Conservation (phyloP, 1,284 basidiomycete species). For the Golubevia pallescens region DNA sequence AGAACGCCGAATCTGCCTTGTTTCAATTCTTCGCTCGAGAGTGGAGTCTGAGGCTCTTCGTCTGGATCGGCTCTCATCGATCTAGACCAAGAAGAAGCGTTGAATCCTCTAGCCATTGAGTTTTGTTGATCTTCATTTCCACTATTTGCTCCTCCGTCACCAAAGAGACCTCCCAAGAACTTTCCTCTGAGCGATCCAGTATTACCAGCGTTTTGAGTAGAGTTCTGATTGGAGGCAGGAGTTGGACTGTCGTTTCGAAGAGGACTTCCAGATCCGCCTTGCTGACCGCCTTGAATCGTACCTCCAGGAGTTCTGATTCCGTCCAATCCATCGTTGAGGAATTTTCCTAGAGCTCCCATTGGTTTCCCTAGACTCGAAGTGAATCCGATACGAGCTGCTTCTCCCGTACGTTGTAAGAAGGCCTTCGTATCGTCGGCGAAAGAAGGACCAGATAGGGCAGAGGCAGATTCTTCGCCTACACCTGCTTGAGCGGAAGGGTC, state of each 20-base stretch:
- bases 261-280: not conserved
- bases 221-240: constrained; percentile 5
- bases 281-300: not conserved
- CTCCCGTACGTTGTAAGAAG: constrained; percentile 59
- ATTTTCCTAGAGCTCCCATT: constrained; percentile 51
- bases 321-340: constrained; percentile 56
- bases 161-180: constrained; percentile 8
- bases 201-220: constrained; percentile 2
- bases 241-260: not conserved
- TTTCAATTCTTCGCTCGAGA: constrained; percentile 5
- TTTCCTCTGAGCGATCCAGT: not conserved
- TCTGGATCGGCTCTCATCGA: constrained; percentile 8
- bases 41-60: constrained; percentile 15
- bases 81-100: constrained; percentile 10
- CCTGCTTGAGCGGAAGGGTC: constrained; percentile 22
- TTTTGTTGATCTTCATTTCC: constrained; percentile 8
- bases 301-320: constrained; percentile 35
- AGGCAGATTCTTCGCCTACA: constrained; percentile 37
- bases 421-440: constrained; percentile 58
- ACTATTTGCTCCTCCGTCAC: not conserved
- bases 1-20: constrained; percentile 12
- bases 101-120: constrained; percentile 1
- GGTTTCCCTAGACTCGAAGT: constrained; percentile 31
- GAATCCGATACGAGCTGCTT: constrained; percentile 50
- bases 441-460: constrained; percentile 24